Percentiles rank a stretch among this genome's conserved stretches.
Conservation (phyloP, 2,329 filamentous ascomycete genomes). For the Bipolaris cookei region DNA sequence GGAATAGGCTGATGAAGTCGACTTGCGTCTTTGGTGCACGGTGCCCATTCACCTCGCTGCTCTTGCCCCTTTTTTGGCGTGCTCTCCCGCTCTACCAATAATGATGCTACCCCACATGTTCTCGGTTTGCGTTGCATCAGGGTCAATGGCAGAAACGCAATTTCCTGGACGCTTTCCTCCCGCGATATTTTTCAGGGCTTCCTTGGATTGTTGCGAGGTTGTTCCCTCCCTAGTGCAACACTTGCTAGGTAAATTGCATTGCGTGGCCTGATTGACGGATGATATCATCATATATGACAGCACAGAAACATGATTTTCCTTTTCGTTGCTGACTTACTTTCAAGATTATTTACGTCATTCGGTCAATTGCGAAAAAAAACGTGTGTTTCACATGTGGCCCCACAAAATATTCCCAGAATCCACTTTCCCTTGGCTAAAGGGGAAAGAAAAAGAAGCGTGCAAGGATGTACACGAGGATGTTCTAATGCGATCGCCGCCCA, state of each 20-base stretch:
- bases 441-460: neutral
- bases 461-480: neutral
- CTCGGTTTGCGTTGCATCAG: neutral
- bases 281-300: too few relatives aligned
- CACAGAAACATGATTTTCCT: too few relatives aligned
- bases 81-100: neutral
- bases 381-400: neutral
- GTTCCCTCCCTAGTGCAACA: too few relatives aligned
- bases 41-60: neutral
- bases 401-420: neutral
- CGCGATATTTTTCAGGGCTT: neutral
- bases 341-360: neutral
- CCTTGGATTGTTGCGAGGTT: too few relatives aligned
- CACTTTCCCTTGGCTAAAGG: neutral
- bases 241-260: too few relatives aligned
- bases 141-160: neutral
- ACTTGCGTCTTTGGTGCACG: slow-evolving; percentile 1
- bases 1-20: neutral
- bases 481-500: neutral
- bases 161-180: neutral
- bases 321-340: too few relatives aligned
- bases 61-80: slow-evolving; percentile 1
- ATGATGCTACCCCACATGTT: neutral
- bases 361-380: neutral
- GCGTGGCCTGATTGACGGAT: too few relatives aligned